Conservation (phyloP, 352 stramenopile species). For the Pythium volutum region DNA sequence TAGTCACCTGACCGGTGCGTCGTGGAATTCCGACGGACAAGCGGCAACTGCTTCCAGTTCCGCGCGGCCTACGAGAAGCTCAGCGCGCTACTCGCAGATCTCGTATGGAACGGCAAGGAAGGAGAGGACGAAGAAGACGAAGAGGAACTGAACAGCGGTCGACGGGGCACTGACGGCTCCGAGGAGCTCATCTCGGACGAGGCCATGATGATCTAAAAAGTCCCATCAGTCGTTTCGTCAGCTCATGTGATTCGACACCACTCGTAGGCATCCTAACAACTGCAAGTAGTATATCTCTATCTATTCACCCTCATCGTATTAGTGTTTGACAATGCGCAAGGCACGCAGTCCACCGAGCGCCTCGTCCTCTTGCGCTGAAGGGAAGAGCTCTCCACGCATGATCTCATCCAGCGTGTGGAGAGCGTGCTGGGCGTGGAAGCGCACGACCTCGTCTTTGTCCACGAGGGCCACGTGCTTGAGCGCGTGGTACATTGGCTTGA, state of each 20-base stretch:
- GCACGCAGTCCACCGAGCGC: conserved; percentile 36
- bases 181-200: conserved; percentile 81
- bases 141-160: not conserved
- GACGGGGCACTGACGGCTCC: conserved; percentile 20
- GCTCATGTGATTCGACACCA: not conserved
- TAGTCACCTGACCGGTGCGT: conserved; percentile 51
- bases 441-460: conserved; percentile 58
- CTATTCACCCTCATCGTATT: conserved; percentile 5
- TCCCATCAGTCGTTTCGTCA: not conserved
- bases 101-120: conserved; percentile 38
- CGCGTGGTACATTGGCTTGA: conserved; percentile 70
- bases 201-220: conserved; percentile 74
- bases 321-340: conserved; percentile 54
- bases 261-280: conserved; percentile 1
- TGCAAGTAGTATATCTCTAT: conserved; percentile 20
- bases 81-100: conserved; percentile 44
- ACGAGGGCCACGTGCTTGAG: conserved; percentile 68
- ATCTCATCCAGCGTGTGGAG: conserved; percentile 52
- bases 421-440: conserved; percentile 61
- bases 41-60: conserved; percentile 68
- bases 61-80: conserved; percentile 70
- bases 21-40: conserved; percentile 73
- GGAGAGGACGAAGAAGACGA: conserved; percentile 36
- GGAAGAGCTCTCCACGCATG: conserved; percentile 78
- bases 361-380: conserved; percentile 34